Evolutionary conservation across 2,329 filamentous ascomycete species (phyloP).

Genomic region (Diatrype stigma): DNA sequence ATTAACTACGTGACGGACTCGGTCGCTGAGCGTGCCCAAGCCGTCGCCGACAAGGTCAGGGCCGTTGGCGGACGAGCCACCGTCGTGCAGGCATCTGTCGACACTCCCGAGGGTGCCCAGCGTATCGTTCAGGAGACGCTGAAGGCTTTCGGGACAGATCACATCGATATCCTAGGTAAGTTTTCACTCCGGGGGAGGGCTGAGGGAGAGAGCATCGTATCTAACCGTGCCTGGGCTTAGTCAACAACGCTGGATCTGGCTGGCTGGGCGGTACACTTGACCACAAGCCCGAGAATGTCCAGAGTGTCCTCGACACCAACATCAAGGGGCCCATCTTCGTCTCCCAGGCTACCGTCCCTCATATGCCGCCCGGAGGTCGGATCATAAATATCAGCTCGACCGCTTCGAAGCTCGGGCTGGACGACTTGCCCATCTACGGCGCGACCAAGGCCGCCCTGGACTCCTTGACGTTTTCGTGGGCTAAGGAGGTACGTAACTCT

Average conservation of each 20-base stretch:
- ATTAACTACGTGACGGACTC: slow-evolving; percentile 35
- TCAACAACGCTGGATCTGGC: slow-evolving; percentile 34
- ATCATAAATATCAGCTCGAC: slow-evolving; percentile 29
- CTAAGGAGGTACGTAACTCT: slow-evolving; percentile 32
- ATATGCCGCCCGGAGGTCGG: slow-evolving; percentile 32
- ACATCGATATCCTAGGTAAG: slow-evolving; percentile 37
- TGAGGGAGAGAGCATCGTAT: no score
- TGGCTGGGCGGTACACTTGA: slow-evolving; percentile 16
- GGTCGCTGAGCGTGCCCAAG: slow-evolving; percentile 24
- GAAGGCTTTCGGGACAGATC: slow-evolving; percentile 26
- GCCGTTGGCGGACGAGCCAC: slow-evolving; percentile 23
- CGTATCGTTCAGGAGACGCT: slow-evolving; percentile 32
- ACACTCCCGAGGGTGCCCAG: slow-evolving; percentile 23
- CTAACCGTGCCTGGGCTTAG: no score
- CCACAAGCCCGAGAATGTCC: slow-evolving; percentile 20
- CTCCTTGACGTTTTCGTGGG: slow-evolving; percentile 27
- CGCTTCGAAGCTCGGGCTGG: slow-evolving; percentile 15
- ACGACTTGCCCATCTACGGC: slow-evolving; percentile 16
- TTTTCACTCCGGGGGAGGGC: no score
- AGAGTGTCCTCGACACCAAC: slow-evolving; percentile 29
- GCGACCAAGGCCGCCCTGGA: slow-evolving; percentile 33
- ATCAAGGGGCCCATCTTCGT: slow-evolving; percentile 31
- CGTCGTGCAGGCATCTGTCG: slow-evolving; percentile 29
- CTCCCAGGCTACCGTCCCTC: slow-evolving; percentile 27
- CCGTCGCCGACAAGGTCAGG: slow-evolving; percentile 21